phyloP scores from a whole-genome alignment of 768 basidiomycete species.

The Krasilnikovozyma curviuscula region DNA sequence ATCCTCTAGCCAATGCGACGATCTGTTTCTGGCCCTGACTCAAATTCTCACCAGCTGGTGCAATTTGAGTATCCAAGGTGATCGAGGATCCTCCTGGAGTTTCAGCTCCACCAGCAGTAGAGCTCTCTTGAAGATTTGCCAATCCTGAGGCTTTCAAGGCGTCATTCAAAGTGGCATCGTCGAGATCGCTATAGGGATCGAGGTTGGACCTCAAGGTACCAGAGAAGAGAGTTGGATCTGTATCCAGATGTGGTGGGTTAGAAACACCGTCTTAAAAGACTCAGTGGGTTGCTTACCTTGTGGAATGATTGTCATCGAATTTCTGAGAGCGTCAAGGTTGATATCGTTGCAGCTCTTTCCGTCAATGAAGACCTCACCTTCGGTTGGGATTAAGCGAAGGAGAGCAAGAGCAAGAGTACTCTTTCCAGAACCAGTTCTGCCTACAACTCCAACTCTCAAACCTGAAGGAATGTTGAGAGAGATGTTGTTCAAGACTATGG shows the following conservation, averaged over 20 bases:
- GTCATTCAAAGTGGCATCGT: conserved; percentile 36
- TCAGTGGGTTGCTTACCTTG: no score
- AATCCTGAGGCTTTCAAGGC: conserved; percentile 35
- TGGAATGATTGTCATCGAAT: conserved; percentile 40
- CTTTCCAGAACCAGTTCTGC: conserved; percentile 33
- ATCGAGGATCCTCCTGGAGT: conserved; percentile 23
- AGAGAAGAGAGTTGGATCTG: conserved; percentile 27
- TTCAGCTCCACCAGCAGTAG: conserved; percentile 24
- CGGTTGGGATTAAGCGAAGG: conserved; percentile 39
- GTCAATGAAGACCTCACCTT: conserved; percentile 39
- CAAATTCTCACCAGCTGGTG: conserved; percentile 16
- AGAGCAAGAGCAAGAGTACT: conserved; percentile 38
- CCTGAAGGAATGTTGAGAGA: conserved; percentile 39
- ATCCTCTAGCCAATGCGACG: conserved; percentile 40
- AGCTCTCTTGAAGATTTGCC: conserved; percentile 26
- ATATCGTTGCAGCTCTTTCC: conserved; percentile 33
- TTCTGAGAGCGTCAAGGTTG: conserved; percentile 40
- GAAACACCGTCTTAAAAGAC: no score
- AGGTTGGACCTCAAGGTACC: conserved; percentile 41
- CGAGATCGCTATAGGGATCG: conserved; percentile 41
- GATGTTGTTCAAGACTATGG: conserved; percentile 43
- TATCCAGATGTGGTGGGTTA: conserved; percentile 36
- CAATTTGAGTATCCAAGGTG: conserved; percentile 32
- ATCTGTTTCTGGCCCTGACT: conserved; percentile 42
- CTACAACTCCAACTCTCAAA: conserved; percentile 43